Base-by-base conservation (phyloP, 2,329 filamentous ascomycete genomes). In the Metarhizium robertsii region DNA sequence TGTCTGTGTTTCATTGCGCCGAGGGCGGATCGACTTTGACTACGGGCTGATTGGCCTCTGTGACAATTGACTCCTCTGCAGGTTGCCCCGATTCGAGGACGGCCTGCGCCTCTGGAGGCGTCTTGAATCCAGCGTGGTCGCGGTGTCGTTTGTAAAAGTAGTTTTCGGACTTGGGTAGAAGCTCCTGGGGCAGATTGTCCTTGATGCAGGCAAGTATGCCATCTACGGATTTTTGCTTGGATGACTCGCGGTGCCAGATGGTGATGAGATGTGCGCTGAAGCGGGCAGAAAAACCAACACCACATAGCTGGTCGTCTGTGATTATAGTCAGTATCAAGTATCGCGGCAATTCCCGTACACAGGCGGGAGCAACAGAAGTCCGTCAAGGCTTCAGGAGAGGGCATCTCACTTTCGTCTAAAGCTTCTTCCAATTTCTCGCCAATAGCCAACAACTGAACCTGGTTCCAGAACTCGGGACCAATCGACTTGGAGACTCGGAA, bases 141-240 rank as follows among this genome's bases (percentile, higher is more conserved):
- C 85, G 83, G 74, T 97, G 92, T 71, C 86, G 88, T 77, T 94
- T 94, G 76, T 96, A 96, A 70, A 85, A 86, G 74, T 88, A 91
- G 68, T 82, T 83, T 57, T 85, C 82, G 50, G 80, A 66, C 73
- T 87, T 87, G 43, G 90, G 90, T 57, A 78, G 78, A 61, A 95
- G 73, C 67, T 94, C 88, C 1, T 79, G 73, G 6, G 86, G 86
- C 34, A 96, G 75, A 61, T 88, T 83, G 53, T 85, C 80, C 50
- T 95, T 75, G 53, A 96, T 85, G 50, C 83, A 86, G 59, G 82
- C 75, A 51, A 92, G 78, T 57, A 96, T 79, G 60, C 78, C 81
- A 67, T 92, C 84, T 62, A 94, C 81, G 6, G 90, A 94, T 62
- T 81, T 84, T 66, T 89, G 79, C 71, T 94, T 91, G 58, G 84